Evolutionary conservation across 805 yeast genomes (phyloP).

Genomic region (Candida methanosorbosa): DNA sequence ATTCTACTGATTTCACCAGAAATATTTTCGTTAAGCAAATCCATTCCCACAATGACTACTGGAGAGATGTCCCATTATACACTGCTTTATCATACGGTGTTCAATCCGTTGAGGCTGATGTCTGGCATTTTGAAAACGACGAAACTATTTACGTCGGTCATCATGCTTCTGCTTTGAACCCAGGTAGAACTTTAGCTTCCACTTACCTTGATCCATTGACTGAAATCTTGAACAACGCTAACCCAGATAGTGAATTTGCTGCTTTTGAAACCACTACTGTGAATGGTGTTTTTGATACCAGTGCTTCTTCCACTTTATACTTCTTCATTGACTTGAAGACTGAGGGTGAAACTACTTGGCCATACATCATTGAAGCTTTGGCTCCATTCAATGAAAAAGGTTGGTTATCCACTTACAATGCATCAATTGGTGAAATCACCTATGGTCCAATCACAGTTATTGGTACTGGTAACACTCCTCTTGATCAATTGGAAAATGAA

Average conservation of each 20-base stretch:
- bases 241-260: slow-evolving; percentile 11
- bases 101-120: slow-evolving; percentile 45
- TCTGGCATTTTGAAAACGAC: slow-evolving; percentile 36
- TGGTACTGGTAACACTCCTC: slow-evolving; percentile 60
- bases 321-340: slow-evolving; percentile 60
- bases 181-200: slow-evolving; percentile 35
- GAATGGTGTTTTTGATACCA: slow-evolving; percentile 27
- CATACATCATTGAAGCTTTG: slow-evolving; percentile 34
- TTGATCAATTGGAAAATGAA: slow-evolving; percentile 22
- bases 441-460: slow-evolving; percentile 54
- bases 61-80: slow-evolving; percentile 39
- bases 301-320: slow-evolving; percentile 43
- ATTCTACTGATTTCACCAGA: slow-evolving; percentile 22
- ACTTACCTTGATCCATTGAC: slow-evolving; percentile 49
- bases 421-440: slow-evolving; percentile 20
- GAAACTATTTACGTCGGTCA: slow-evolving; percentile 54
- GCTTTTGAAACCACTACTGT: slow-evolving; percentile 3
- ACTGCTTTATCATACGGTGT: slow-evolving; percentile 41
- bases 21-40: slow-evolving; percentile 32
- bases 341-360: slow-evolving; percentile 43
- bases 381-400: slow-evolving; percentile 36
- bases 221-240: slow-evolving; percentile 28
- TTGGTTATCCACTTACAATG: slow-evolving; percentile 43
- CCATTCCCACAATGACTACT: slow-evolving; percentile 53
- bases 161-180: slow-evolving; percentile 35